Conservation (phyloP, 495 filamentous ascomycete genomes). For the Elasticomyces elasticus region DNA sequence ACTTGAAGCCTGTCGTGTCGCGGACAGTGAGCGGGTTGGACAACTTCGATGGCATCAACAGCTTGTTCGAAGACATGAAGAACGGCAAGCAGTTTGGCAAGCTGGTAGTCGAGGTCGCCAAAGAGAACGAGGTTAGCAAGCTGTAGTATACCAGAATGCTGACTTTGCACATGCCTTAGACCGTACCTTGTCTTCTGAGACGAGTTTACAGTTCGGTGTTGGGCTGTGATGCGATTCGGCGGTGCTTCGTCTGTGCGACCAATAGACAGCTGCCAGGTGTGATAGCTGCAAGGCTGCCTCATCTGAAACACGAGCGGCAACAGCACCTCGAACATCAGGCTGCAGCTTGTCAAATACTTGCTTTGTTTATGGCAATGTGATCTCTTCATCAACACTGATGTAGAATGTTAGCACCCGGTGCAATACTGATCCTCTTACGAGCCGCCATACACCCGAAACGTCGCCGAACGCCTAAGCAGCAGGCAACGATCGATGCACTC, state of each 20-base stretch:
- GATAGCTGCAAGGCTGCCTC: neutral
- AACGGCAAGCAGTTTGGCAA: constrained; percentile 35
- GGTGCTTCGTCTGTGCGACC: too few relatives aligned
- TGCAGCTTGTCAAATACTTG: neutral
- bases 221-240: too few relatives aligned
- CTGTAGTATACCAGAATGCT: neutral
- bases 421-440: neutral
- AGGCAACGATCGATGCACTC: neutral
- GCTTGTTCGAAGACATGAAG: constrained; percentile 38
- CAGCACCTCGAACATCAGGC: too few relatives aligned
- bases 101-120: constrained; percentile 30
- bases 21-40: constrained; percentile 26
- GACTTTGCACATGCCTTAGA: neutral
- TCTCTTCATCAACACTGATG: neutral
- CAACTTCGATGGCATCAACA: constrained; percentile 31
- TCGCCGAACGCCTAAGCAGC: neutral
- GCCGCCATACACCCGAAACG: neutral
- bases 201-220: too few relatives aligned
- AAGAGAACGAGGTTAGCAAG: constrained; percentile 20
- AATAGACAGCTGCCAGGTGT: neutral
- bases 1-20: constrained; percentile 32
- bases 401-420: neutral
- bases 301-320: neutral
- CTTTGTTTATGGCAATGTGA: neutral
- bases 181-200: too few relatives aligned